Conservation (phyloP, 2,329 filamentous ascomycete genomes). For the Xylariaceae sp. region DNA sequence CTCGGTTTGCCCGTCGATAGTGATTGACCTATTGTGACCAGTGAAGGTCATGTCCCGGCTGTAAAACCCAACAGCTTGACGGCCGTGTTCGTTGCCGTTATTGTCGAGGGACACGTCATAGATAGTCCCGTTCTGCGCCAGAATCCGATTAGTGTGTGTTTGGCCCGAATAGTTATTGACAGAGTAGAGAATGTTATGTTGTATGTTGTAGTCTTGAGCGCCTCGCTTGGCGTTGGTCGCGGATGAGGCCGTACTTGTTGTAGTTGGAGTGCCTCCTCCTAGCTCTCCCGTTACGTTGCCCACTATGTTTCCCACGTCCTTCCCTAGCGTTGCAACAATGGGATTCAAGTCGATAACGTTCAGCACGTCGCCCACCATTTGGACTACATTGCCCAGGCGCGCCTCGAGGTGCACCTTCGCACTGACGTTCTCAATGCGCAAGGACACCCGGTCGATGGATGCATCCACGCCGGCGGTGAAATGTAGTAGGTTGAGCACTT, state of each 20-base stretch:
- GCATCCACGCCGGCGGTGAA: constrained; percentile 68
- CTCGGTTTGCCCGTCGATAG: constrained; percentile 51
- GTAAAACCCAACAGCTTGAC: constrained; percentile 56
- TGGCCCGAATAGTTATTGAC: constrained; percentile 64
- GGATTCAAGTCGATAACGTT: constrained; percentile 66
- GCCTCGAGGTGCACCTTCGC: constrained; percentile 66
- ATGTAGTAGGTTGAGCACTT: constrained; percentile 62
- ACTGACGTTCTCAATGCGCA: constrained; percentile 63
- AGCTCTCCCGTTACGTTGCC: constrained; percentile 46
- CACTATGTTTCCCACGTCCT: constrained; percentile 55
- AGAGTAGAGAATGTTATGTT: constrained; percentile 64
- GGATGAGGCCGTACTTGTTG: constrained; percentile 24
- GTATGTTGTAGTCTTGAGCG: constrained; percentile 51
- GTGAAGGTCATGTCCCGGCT: constrained; percentile 59
- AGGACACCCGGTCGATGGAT: constrained; percentile 60
- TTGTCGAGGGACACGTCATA: constrained; percentile 62
- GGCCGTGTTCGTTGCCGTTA: constrained; percentile 52
- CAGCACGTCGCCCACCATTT: constrained; percentile 64
- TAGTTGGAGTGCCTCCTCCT: constrained; percentile 32
- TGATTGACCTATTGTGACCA: constrained; percentile 55
- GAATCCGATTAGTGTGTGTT: constrained; percentile 61
- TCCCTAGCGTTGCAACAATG: constrained; percentile 60
- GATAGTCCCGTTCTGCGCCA: constrained; percentile 61
- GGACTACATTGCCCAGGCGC: constrained; percentile 62
- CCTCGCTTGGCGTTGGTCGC: constrained; percentile 31